Evolutionary conservation across 78 protist species (phyloP), one percentile per base, ranked within the genome.

Genomic region (Mastigamoeba balamuthi): DNA sequence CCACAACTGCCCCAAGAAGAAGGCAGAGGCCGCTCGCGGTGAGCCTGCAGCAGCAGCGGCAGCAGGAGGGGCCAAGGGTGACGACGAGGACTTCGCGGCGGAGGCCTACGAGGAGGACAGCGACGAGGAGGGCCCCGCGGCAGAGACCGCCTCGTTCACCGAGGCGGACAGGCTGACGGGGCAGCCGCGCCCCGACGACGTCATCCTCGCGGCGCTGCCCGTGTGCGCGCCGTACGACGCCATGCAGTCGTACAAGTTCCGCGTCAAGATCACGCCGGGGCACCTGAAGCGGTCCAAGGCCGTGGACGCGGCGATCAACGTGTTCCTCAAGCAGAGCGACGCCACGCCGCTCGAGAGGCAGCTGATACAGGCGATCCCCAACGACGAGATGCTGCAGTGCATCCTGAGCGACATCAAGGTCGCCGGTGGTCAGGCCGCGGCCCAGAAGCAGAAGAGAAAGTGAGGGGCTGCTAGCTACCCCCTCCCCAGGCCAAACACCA

Each of bases 251-350:
- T 92, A 76, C 80, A 85, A 86, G 82, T 88, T 30, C 82, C 78
- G 75, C 68, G 90, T 88, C 30, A 94, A 91, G 83, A 44, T 92
- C 39, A 76, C 82, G 25, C 95, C 97, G 3, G 97, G 96, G n/a
- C 63, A 30, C 29, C 58, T 40, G 38, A 89, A 88, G 83, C 80
- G 87, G 66, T 95, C 95, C 43, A 92, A 87, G 75, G 94, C 82
- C 0, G 81, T 83, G 37, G 36, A 37, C 58, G 40, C 63, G 76
- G 84, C 28, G 69, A 42, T 41, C 74, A 58, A 40, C 77, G 44
- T 6, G 35, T 75, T 1, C 64, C 69, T 8, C 69, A 42, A 29
- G 33, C 17, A 48, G 63, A 33, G 40, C 68, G 40, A 29, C 23
- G 41, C 69, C 1, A 52, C 75, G 6, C 43, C 41, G 35, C 40